phyloP scores from a whole-genome alignment of 805 yeast genomes.

The Debaryomyces castellii region DNA sequence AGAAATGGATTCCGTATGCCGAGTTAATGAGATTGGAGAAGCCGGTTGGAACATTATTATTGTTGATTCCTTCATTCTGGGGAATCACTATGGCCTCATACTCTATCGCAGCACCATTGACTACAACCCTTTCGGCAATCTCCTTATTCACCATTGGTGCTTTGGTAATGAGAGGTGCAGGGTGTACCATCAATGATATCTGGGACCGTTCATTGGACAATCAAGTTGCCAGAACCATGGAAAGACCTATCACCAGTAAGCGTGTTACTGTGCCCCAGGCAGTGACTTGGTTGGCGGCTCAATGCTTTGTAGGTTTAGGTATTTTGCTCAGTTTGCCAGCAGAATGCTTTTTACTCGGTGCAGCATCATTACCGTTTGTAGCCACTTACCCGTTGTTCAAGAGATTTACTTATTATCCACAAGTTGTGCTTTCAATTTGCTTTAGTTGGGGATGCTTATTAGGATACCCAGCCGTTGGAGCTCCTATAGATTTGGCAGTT shows the following conservation, averaged over 20 bases:
- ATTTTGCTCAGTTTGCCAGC: conserved; percentile 72
- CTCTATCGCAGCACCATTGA: conserved; percentile 64
- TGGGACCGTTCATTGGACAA: conserved; percentile 80
- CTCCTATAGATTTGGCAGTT: conserved; percentile 66
- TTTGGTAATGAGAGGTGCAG: conserved; percentile 93
- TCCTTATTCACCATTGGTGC: conserved; percentile 82
- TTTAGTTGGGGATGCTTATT: conserved; percentile 93
- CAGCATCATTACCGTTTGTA: conserved; percentile 75
- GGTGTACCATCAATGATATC: conserved; percentile 92
- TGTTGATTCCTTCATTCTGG: conserved; percentile 88
- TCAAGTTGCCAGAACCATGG: conserved; percentile 83
- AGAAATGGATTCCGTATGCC: conserved; percentile 80
- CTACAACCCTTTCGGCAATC: conserved; percentile 59
- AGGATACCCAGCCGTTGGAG: conserved; percentile 96
- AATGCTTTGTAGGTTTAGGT: conserved; percentile 69
- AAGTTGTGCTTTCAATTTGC: conserved; percentile 72
- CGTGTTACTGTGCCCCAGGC: conserved; percentile 75
- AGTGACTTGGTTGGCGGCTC: conserved; percentile 64
- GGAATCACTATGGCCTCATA: conserved; percentile 88
- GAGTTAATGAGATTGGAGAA: conserved; percentile 89
- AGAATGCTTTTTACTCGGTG: conserved; percentile 81
- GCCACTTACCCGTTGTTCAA: conserved; percentile 90
- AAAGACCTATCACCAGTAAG: conserved; percentile 91
- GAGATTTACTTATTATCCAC: conserved; percentile 95
- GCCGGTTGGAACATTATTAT: conserved; percentile 91